These are phyloP conservation scores for Eremochloa ophiuroides DNA, from an alignment of 176 grass and related monocot genomes.

Conservation along the genomic window DNA sequence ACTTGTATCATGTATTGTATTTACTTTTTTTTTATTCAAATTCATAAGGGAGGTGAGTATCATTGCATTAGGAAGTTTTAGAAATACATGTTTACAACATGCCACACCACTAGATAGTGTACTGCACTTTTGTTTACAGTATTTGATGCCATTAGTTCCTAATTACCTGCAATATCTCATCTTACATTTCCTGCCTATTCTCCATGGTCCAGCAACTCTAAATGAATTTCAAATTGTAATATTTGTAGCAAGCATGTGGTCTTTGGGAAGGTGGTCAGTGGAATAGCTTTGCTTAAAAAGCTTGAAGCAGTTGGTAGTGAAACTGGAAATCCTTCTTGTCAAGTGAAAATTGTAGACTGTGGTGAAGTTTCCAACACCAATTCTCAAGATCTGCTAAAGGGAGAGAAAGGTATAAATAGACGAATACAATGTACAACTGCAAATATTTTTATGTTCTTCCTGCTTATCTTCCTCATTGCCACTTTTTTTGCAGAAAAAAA, in stretches of 20 bases:
- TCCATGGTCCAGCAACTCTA: not conserved
- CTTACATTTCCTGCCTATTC: not conserved
- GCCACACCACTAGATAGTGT: not conserved
- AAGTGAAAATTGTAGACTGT: constrained; percentile 71
- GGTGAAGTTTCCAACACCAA: constrained; percentile 50
- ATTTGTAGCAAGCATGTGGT: constrained; percentile 76
- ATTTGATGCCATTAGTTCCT: not conserved
- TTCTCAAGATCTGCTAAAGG: constrained; percentile 30
- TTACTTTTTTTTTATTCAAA: not conserved
- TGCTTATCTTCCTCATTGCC: constrained; percentile 14
- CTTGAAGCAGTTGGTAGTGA: constrained; percentile 50
- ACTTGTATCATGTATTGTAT: not conserved
- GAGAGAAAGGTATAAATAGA: constrained; percentile 47
- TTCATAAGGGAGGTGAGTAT: not conserved
- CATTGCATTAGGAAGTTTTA: not conserved
- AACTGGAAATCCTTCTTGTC: constrained; percentile 37
- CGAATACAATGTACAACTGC: not conserved
- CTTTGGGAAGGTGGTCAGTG: constrained; percentile 60
- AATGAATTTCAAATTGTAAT: constrained; percentile 21
- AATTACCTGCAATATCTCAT: not conserved
- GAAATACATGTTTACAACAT: not conserved
- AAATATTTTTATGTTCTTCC: not conserved
- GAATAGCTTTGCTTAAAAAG: constrained; percentile 52
- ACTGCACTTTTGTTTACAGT: not conserved
- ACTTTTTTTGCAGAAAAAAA: constrained; percentile 52